These are phyloP conservation scores for Mycena chlorophos DNA, from an alignment of 768 basidiomycete species.

Conservation along the genomic window DNA sequence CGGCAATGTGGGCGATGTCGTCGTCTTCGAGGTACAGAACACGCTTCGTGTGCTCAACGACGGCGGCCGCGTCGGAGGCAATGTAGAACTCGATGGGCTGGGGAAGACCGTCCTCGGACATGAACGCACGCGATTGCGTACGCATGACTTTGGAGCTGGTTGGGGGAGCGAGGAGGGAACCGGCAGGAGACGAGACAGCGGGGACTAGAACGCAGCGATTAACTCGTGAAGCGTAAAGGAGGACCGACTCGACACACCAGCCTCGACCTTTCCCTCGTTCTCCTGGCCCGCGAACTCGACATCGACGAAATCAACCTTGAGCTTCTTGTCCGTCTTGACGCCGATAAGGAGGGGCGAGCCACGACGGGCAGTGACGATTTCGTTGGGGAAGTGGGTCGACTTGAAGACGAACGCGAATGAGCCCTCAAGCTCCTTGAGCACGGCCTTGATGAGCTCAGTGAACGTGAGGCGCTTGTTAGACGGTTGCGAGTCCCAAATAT, in stretches of 20 bases:
- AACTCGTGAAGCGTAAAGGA: not conserved
- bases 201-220: slow-evolving; percentile 37
- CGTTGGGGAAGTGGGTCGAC: slow-evolving; percentile 91
- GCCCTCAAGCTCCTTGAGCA: slow-evolving; percentile 96
- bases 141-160: slow-evolving; percentile 79
- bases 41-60: slow-evolving; percentile 98
- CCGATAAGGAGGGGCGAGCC: slow-evolving; percentile 96
- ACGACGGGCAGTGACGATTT: slow-evolving; percentile 93
- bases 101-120: slow-evolving; percentile 96
- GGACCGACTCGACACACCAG: slow-evolving; percentile 40
- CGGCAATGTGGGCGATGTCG: slow-evolving; percentile 96
- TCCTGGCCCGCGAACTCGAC: slow-evolving; percentile 89
- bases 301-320: slow-evolving; percentile 99
- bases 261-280: slow-evolving; percentile 41
- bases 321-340: slow-evolving; percentile 99
- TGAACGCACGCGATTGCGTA: slow-evolving; percentile 95
- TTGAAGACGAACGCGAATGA: slow-evolving; percentile 99
- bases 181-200: slow-evolving; percentile 52
- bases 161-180: slow-evolving; percentile 66
- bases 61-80: slow-evolving; percentile 93
- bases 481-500: slow-evolving; percentile 91
- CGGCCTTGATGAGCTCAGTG: slow-evolving; percentile 90
- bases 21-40: slow-evolving; percentile 99
- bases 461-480: slow-evolving; percentile 78
- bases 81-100: slow-evolving; percentile 99